Evolutionary conservation across 345 rosid species (phyloP).

Genomic region (Toxicodendron radicans): DNA sequence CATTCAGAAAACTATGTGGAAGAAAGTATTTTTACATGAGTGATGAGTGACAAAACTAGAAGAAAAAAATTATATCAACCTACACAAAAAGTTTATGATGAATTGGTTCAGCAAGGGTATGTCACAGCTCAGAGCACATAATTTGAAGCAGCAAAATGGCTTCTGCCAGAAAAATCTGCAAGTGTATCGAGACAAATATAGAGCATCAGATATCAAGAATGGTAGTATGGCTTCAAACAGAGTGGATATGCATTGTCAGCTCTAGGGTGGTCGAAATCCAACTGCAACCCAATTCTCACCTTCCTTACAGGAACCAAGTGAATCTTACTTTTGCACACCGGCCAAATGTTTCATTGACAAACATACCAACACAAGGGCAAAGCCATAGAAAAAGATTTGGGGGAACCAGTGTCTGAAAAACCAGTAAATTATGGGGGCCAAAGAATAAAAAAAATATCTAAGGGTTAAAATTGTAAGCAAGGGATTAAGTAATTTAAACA

Average conservation of each 20-base stretch:
- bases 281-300: conserved; percentile 34
- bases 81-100: conserved; percentile 35
- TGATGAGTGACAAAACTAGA: conserved; percentile 11
- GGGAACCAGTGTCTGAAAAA: too few relatives aligned
- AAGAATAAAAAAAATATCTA: too few relatives aligned
- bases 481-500: too few relatives aligned
- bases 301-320: conserved; percentile 17
- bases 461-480: too few relatives aligned
- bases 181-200: conserved; percentile 39
- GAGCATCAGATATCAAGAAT: conserved; percentile 35
- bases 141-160: conserved; percentile 45
- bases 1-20: not conserved
- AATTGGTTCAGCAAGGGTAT: conserved; percentile 42
- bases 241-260: conserved; percentile 21
- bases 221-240: conserved; percentile 23
- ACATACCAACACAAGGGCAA: not conserved
- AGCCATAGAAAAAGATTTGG: too few relatives aligned
- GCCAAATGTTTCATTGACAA: not conserved
- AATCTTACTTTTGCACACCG: conserved; percentile 2
- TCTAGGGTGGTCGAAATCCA: conserved; percentile 27
- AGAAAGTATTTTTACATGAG: not conserved
- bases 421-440: too few relatives aligned
- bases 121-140: conserved; percentile 47
- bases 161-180: conserved; percentile 54
- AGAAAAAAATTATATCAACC: conserved; percentile 29